Evolutionary conservation across 202 grass and related monocot genomes (phyloP), one percentile per base, ranked within the genome.

Genomic region (Hordeum pubiflorum): DNA sequence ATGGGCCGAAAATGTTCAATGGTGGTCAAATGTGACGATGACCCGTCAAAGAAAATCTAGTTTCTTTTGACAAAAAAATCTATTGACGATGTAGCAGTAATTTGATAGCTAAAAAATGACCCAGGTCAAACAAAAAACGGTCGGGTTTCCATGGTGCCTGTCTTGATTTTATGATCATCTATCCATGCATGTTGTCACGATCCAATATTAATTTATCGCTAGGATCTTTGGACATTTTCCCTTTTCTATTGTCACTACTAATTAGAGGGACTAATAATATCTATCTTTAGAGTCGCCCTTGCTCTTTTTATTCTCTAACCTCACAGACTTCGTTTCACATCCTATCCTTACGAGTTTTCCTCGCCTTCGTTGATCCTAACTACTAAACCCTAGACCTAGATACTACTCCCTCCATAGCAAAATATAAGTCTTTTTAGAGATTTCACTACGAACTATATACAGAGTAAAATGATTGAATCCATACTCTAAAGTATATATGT

Each of bases 251-350:
- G 44, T 50, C 44, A 50, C 1, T 50, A 17, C 1, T 50, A 50
- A 89, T 66, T 38, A 85, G 3, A 18, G 3, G 9, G 21, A 65
- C 72, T 85, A 82, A 82, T 82, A 74, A 20, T 50, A 37, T 18
- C 23, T 10, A 15, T 67, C 32, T 2, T 4, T 52, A 20, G 67
- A 5, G 12, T 18, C 66, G 1, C 3, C 0, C 37, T 1, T 61
- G 61, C 32, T 27, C 82, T 91, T 85, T 89, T 87, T 87, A 82
- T 80, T 79, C 84, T 87, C 84, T 87, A 84, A 81, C 88, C 82
- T 65, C 87, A 76, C 2, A 75, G 27, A 27, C 37, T 39, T 74
- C 7, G 13, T 41, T 71, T 86, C 83, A 79, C 79, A 83, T 86
- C 83, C 27, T 29, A 29, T 29, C 27, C 27, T 79, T 82, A 82